Evolutionary conservation across 805 yeast genomes (phyloP).

Genomic region (Saccharomycopsis malanga): DNA sequence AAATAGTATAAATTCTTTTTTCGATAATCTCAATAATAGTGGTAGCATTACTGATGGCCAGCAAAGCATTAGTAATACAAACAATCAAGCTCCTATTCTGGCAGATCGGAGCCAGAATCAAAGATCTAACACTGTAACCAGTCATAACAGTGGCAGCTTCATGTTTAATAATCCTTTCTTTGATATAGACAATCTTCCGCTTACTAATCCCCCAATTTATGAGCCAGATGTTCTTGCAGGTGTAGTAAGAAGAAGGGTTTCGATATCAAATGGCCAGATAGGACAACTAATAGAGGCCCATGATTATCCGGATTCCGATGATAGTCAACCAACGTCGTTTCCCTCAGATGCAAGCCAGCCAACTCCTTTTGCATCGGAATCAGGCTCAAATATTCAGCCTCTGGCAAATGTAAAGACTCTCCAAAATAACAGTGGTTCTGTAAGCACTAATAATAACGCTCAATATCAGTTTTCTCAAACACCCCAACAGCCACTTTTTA

Average conservation of each 20-base stretch:
- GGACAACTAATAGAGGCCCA: conserved; percentile 52
- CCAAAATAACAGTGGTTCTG: background rate
- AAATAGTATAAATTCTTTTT: background rate
- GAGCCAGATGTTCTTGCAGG: conserved; percentile 36
- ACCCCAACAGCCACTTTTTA: background rate
- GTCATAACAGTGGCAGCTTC: background rate
- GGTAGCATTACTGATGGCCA: background rate
- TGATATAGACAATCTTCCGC: conserved; percentile 15
- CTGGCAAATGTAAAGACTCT: background rate
- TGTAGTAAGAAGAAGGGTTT: conserved; percentile 54
- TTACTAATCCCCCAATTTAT: conserved; percentile 35
- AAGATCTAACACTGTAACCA: background rate
- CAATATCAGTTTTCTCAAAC: background rate
- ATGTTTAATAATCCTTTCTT: conserved; percentile 8
- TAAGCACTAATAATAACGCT: background rate
- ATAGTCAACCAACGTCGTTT: conserved; percentile 6
- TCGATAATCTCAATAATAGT: background rate
- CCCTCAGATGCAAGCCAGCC: background rate
- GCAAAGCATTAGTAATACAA: background rate
- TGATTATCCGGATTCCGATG: conserved; percentile 27
- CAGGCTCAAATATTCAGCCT: background rate
- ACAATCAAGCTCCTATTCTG: background rate
- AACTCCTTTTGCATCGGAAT: background rate
- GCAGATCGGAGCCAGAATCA: background rate
- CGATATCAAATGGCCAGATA: conserved; percentile 80